phyloP scores from a whole-genome alignment of 2,329 filamentous ascomycete species.

The Aspergillus caelatus region DNA sequence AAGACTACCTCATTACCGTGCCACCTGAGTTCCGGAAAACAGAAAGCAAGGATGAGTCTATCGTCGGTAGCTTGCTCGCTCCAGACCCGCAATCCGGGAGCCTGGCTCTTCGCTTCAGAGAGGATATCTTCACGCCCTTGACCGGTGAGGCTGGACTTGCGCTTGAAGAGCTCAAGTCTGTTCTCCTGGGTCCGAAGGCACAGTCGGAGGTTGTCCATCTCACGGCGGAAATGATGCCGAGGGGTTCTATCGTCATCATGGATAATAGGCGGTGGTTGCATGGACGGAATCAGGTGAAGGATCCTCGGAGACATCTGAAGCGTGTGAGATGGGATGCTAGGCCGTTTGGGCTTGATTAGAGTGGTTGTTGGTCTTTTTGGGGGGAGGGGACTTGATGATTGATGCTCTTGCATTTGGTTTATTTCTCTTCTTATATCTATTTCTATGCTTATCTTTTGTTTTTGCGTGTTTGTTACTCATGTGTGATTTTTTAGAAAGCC shows the following conservation, averaged over 20 bases:
- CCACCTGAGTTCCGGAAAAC: constrained; percentile 38
- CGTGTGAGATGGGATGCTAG: constrained; percentile 40
- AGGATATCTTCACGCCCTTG: constrained; percentile 15
- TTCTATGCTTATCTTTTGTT: not conserved
- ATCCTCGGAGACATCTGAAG: constrained; percentile 39
- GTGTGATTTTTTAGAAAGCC: too few species aligned
- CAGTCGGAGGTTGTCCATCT: constrained; percentile 26
- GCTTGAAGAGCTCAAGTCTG: constrained; percentile 31
- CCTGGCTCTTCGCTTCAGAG: constrained; percentile 8
- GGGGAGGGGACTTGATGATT: not conserved
- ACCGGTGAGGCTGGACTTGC: constrained; percentile 27
- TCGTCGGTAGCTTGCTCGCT: constrained; percentile 27
- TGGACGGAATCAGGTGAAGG: constrained; percentile 37
- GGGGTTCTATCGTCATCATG: constrained; percentile 36
- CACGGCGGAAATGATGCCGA: constrained; percentile 26
- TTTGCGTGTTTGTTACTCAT: too few species aligned
- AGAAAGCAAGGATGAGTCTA: constrained; percentile 11
- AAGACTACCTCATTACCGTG: constrained; percentile 37
- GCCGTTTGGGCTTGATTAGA: constrained; percentile 18
- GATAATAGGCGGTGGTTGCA: constrained; percentile 43
- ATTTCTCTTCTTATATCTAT: not conserved
- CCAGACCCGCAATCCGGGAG: not conserved
- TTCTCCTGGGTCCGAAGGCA: constrained; percentile 21
- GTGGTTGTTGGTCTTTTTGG: too few species aligned
- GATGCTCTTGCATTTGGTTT: not conserved